These are phyloP conservation scores for Cryptococcus sp. DNA, from an alignment of 1,284 basidiomycete genomes.

Conservation along the genomic window DNA sequence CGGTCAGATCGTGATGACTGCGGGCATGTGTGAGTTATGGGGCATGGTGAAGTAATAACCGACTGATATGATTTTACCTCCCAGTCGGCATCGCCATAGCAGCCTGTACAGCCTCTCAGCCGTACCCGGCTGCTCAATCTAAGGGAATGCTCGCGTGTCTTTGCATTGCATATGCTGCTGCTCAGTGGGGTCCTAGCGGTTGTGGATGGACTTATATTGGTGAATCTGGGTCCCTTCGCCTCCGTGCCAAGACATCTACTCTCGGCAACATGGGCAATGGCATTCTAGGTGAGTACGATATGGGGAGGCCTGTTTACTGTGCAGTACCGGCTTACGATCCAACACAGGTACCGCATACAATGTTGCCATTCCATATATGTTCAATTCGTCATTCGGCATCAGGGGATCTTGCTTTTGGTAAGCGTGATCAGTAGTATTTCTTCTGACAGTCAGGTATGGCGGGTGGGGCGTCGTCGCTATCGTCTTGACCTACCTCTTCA, in stretches of 20 bases:
- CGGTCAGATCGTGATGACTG: neutral
- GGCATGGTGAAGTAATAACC: too few species aligned
- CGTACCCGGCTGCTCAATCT: too few species aligned
- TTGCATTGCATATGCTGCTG: neutral
- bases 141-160: neutral
- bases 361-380: too few species aligned
- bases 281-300: neutral
- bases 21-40: neutral
- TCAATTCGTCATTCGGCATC: constrained; percentile 2
- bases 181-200: neutral
- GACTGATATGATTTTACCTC: too few species aligned
- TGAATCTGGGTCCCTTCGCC: neutral
- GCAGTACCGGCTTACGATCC: too few species aligned
- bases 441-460: too few species aligned
- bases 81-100: too few species aligned
- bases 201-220: neutral
- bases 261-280: neutral
- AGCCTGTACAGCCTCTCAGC: too few species aligned
- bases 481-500: constrained; percentile 15
- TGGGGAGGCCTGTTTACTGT: too few species aligned
- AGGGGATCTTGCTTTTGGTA: too few species aligned
- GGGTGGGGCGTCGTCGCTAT: constrained; percentile 5
- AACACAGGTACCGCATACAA: too few species aligned
- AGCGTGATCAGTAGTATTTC: too few species aligned
- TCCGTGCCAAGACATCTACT: neutral